Evolutionary conservation across 768 basidiomycete genomes (phyloP), one percentile per base, ranked within the genome.

Genomic region (Mycena metata): DNA sequence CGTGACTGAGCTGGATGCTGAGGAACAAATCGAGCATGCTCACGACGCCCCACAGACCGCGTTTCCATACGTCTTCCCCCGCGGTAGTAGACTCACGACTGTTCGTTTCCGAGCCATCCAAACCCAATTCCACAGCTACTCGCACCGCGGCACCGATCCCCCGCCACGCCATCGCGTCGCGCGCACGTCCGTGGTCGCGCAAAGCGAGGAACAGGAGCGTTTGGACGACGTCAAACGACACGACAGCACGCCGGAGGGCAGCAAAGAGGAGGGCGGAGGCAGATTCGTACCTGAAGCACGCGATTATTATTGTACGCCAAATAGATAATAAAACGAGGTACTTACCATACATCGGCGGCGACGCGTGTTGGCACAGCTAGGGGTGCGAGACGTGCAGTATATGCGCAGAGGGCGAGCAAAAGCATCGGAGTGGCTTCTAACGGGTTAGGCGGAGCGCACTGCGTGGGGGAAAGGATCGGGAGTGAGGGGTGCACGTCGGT

Each of bases 331-430:
- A 19, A 13, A 33, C 11, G 73, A 65, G 39, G 72, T 72, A 55
- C 73, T 35, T 73, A 78, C 77, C 77, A 78, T 6, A 78, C 47
- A 57, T 77, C 76, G 5, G 77, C 75, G 6, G 76, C 76, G 15
- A 76, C 70, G 26, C 70, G 75, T 10, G 68, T 69, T 5, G 72
- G 69, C 2, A 60, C 56, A 1, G 64, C 47, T 2, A 61, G 50
- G 2, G 69, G 63, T 21, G 56, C 63, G 33, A 78, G 67, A 1
- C 74, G 71, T 1, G 74, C 76, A 23, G 73, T 75, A 58, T 78
- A 78, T n/a, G 76, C 75, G 49, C 75, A 78, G 26, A 78, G 62
- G 24, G 77, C 74, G 10, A 78, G 67, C 24, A 78, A 67, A 16
- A 78, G 67, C 41, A 74, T 75, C 12, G 73, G 64, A 16, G 69